Percentiles rank a stretch among this genome's conserved stretches.
These are phyloP conservation scores for Pugionium cornutum DNA, from an alignment of 345 rosid species.

Conservation along the genomic window DNA sequence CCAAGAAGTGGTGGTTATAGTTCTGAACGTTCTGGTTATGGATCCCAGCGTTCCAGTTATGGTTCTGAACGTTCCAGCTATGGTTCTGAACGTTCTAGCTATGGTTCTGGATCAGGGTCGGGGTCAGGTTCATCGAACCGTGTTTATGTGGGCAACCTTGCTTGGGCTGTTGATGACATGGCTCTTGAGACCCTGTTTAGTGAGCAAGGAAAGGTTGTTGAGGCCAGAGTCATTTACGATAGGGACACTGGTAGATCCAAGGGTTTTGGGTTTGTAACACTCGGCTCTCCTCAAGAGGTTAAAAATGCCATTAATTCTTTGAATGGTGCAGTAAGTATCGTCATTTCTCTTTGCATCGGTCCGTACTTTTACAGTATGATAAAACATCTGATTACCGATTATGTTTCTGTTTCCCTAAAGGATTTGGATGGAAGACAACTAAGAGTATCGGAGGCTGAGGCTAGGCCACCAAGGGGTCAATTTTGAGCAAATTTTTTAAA, in stretches of 20 bases:
- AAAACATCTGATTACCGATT: not conserved
- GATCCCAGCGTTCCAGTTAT: conserved; percentile 21
- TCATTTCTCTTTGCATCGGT: conserved; percentile 4
- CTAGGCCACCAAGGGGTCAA: conserved; percentile 77
- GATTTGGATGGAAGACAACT: conserved; percentile 89
- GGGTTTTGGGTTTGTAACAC: conserved; percentile 97
- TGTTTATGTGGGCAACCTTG: conserved; percentile 82
- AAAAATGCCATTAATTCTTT: conserved; percentile 65
- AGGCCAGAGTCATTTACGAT: conserved; percentile 90
- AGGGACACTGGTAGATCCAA: conserved; percentile 94
- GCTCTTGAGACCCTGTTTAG: conserved; percentile 82
- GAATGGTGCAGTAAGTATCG: conserved; percentile 78
- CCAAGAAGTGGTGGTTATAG: conserved; percentile 42
- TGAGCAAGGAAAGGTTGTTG: conserved; percentile 80
- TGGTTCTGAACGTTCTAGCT: conserved; percentile 36
- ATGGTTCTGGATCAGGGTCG: conserved; percentile 39
- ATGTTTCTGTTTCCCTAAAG: conserved; percentile 43
- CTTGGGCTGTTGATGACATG: conserved; percentile 89
- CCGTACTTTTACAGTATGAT: not conserved
- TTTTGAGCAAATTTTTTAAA: conserved; percentile 50
- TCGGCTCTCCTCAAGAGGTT: conserved; percentile 79
- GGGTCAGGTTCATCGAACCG: conserved; percentile 55
- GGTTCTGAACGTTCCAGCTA: conserved; percentile 12
- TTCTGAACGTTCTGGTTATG: conserved; percentile 29
- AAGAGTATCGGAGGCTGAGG: conserved; percentile 85